Evolutionary conservation across 495 filamentous ascomycete species (phyloP).

Genomic region (Podospora bellae-mahoneyi): DNA sequence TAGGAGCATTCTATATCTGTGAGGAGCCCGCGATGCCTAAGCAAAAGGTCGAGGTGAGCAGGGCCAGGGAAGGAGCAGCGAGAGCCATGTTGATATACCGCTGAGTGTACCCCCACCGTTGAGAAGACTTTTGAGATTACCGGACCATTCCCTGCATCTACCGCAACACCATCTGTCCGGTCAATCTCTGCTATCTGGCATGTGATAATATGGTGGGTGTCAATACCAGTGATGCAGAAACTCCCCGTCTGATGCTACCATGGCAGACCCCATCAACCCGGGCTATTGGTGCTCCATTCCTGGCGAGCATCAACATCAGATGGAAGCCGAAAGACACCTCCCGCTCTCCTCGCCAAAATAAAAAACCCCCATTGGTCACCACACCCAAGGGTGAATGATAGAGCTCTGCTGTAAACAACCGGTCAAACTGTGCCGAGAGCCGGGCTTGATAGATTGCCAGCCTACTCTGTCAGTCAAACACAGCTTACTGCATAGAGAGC

Average conservation of each 20-base stretch:
- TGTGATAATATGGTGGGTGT: not conserved
- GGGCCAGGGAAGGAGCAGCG: too few species aligned
- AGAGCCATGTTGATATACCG: too few species aligned
- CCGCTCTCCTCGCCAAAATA: too few species aligned
- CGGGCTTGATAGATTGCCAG: not conserved
- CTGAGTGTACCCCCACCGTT: not conserved
- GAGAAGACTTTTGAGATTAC: not conserved
- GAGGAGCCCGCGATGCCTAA: too few species aligned
- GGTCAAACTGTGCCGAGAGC: not conserved
- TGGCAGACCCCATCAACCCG: not conserved
- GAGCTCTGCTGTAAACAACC: not conserved
- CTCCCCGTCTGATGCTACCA: not conserved
- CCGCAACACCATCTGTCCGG: not conserved
- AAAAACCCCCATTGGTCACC: too few species aligned
- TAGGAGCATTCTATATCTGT: not conserved
- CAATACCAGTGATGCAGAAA: not conserved
- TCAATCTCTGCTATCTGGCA: not conserved
- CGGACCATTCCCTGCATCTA: not conserved
- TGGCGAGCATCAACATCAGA: not conserved
- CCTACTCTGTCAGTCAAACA: not conserved
- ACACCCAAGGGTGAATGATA: not conserved
- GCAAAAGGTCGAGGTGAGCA: too few species aligned
- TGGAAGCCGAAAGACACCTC: not conserved
- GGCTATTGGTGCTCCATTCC: not conserved
- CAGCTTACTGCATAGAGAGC: not conserved